Conservation (phyloP, 179 eudicot species). For the Gypsophila paniculata region DNA sequence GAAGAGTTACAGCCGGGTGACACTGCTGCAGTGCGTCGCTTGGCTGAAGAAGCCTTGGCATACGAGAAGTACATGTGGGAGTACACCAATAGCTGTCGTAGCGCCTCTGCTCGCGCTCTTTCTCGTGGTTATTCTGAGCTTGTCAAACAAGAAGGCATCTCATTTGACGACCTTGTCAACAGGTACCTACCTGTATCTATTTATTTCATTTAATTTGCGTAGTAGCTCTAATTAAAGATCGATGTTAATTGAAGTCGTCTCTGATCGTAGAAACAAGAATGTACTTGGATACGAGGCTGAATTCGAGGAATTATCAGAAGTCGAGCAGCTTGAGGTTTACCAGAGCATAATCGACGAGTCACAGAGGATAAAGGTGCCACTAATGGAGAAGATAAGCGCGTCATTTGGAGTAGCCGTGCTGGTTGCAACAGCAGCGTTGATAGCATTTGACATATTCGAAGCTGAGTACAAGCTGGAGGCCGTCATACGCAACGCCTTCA, state of each 20-base stretch:
- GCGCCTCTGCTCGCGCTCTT: background rate
- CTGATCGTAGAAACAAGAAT: background rate
- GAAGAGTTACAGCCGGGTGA: background rate
- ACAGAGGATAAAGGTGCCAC: slow-evolving; percentile 3
- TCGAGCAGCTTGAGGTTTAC: background rate
- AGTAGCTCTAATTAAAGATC: no score
- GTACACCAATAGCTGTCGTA: no score
- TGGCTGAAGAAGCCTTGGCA: slow-evolving; percentile 5
- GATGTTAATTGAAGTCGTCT: no score
- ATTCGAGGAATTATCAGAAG: background rate
- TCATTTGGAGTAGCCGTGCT: background rate
- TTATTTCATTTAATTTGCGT: background rate
- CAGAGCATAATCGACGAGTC: slow-evolving; percentile 18
- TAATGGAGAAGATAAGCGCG: background rate
- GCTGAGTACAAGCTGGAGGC: slow-evolving; percentile 2
- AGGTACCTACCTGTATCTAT: background rate
- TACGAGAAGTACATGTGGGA: background rate
- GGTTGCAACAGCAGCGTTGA: background rate
- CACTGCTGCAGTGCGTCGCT: background rate
- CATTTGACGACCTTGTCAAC: background rate
- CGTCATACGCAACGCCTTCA: background rate
- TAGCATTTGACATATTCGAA: slow-evolving; percentile 7
- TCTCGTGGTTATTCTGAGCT: background rate
- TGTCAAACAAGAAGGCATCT: background rate
- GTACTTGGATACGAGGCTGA: background rate